Percentiles rank a stretch among this genome's conserved stretches.
Conservation (phyloP, 192 early-diverging fungal species). For the Entophlyctis helioformis region DNA sequence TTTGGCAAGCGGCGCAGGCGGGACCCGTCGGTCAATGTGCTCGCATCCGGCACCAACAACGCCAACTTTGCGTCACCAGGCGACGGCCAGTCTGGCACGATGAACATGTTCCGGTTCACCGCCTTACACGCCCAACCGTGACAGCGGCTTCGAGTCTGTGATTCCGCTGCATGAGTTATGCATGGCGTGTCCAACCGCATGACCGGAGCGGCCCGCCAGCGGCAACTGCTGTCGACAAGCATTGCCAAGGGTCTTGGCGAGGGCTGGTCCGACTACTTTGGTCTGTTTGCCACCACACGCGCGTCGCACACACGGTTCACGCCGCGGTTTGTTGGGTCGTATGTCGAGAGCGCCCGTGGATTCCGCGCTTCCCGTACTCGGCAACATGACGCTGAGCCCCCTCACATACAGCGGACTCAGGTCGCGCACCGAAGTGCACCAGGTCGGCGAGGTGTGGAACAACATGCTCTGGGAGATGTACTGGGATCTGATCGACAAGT, state of each 20-base stretch:
- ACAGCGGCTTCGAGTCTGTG: slow-evolving; percentile 43
- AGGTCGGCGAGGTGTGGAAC: slow-evolving; percentile 51
- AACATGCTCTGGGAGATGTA: slow-evolving; percentile 45
- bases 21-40: slow-evolving; percentile 16
- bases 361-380: slow-evolving; percentile 46
- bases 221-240: slow-evolving; percentile 35
- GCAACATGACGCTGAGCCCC: slow-evolving; percentile 29
- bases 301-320: slow-evolving; percentile 23
- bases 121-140: slow-evolving; percentile 36
- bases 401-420: slow-evolving; percentile 17
- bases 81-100: slow-evolving; percentile 34
- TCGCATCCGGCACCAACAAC: slow-evolving; percentile 26
- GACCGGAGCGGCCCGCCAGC: too few relatives aligned
- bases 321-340: slow-evolving; percentile 25
- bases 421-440: slow-evolving; percentile 32
- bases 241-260: slow-evolving; percentile 57
- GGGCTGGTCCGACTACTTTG: slow-evolving; percentile 49
- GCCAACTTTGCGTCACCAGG: slow-evolving; percentile 48
- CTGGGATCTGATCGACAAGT: slow-evolving; percentile 40
- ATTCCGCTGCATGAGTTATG: slow-evolving; percentile 50
- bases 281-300: slow-evolving; percentile 17
- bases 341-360: slow-evolving; percentile 21
- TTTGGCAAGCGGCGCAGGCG: slow-evolving; percentile 7
- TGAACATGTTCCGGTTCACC: slow-evolving; percentile 43
- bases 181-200: slow-evolving; percentile 56